Evolutionary conservation across 2,329 filamentous ascomycete species (phyloP), one percentile per base, ranked within the genome.

Genomic region (Cladosporium sp.): DNA sequence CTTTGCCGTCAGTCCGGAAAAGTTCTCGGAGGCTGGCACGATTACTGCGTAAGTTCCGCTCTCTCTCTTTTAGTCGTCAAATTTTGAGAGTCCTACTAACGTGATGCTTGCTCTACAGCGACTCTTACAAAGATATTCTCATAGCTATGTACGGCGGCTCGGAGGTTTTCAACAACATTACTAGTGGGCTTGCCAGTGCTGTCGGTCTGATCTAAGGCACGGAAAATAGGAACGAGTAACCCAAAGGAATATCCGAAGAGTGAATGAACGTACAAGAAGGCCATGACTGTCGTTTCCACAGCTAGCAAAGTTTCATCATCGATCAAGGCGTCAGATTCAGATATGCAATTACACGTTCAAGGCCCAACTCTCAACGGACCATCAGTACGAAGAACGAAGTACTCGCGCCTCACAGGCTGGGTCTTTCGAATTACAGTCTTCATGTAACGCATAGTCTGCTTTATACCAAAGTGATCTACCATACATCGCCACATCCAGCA

Each of bases 101-200:
- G 3, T 57, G 18, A 4, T 32, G 58, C 39, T 32, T 11, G 28
- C 30, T 26, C n/a, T 43, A 10, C n/a, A 69, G 67, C 36, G 68
- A 72, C 21, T 69, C 68, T 25, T 73, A 73, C 65, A 71, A 71
- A 66, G 67, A 73, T 49, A 62, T 69, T 18, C 70, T 74, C 43
- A 69, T 72, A 63, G 34, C 54, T 5, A 48, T 70, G 32, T 66
- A 68, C 6, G 72, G 72, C 56, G 72, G 71, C 34, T 71, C 70
- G 11, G 66, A 74, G n/a, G 64, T 72, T 39, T 39, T 74, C n/a
- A 69, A 68, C 54, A 73, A 72, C 39, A 58, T 74, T 8, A 74
- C 72, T 8, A 53, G 64, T 28, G 72, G 71, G 18, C 49, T 72
- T 21, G 66, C 69, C 25, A 39, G 64, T 56, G 69, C 70, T 48